These are phyloP conservation scores for Cryptococcus amylolentus DNA, from an alignment of 1,284 basidiomycete genomes.

Conservation along the genomic window DNA sequence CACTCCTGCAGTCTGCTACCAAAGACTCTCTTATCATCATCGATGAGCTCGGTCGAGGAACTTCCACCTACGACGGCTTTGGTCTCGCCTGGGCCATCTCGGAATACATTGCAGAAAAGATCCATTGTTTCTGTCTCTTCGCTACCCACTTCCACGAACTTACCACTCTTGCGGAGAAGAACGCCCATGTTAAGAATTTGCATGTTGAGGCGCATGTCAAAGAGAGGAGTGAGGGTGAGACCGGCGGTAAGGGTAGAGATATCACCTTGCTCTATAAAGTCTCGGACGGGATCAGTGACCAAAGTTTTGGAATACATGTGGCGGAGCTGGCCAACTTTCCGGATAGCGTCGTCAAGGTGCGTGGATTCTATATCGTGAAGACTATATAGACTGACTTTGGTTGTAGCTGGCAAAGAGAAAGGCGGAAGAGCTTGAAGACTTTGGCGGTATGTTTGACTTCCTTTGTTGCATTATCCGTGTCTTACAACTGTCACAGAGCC, in stretches of 20 bases:
- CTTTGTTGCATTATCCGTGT: neutral
- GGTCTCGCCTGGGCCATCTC: slow-evolving; percentile 99
- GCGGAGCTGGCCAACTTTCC: slow-evolving; percentile 96
- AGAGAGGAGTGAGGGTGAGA: slow-evolving; percentile 42
- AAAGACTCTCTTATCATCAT: slow-evolving; percentile 95
- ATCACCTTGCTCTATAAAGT: slow-evolving; percentile 96
- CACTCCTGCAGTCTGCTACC: slow-evolving; percentile 67
- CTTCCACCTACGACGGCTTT: slow-evolving; percentile 97
- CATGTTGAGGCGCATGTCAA: slow-evolving; percentile 94
- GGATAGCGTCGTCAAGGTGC: slow-evolving; percentile 81
- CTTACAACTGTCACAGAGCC: neutral
- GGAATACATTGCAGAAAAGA: slow-evolving; percentile 83
- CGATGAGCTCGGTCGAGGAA: slow-evolving; percentile 96
- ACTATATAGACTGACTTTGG: neutral
- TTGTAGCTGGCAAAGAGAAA: slow-evolving; percentile 84
- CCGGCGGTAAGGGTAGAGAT: slow-evolving; percentile 65
- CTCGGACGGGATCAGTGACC: slow-evolving; percentile 87
- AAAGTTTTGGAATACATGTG: slow-evolving; percentile 98
- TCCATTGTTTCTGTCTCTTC: slow-evolving; percentile 90
- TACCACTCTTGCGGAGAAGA: slow-evolving; percentile 81
- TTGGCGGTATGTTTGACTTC: slow-evolving; percentile 55
- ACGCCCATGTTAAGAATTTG: slow-evolving; percentile 84
- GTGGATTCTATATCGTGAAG: slow-evolving; percentile 14
- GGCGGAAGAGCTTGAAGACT: slow-evolving; percentile 94
- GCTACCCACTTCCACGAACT: slow-evolving; percentile 99